Conservation (phyloP, 2,329 filamentous ascomycete genomes). For the Elsinoe australis region DNA sequence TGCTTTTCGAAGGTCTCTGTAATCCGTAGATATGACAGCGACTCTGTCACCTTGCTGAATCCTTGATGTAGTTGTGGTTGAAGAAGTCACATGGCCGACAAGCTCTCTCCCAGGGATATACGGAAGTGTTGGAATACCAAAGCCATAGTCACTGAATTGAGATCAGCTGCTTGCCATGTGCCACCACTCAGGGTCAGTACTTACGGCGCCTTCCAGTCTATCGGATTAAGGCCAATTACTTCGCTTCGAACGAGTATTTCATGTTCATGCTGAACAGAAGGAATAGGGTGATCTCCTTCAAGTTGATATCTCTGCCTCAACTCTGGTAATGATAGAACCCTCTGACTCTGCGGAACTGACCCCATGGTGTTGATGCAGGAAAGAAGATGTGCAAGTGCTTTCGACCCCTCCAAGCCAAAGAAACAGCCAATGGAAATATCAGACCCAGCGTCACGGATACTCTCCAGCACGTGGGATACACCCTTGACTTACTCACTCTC, state of each 20-base stretch:
- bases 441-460: no score
- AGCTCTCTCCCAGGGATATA: slow-evolving; percentile 64
- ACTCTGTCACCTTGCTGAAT: slow-evolving; percentile 23
- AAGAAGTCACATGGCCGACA: slow-evolving; percentile 55
- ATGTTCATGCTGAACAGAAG: slow-evolving; percentile 26
- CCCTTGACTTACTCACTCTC: neutral
- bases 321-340: slow-evolving; percentile 1
- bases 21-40: slow-evolving; percentile 65
- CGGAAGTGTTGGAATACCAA: slow-evolving; percentile 59
- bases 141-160: slow-evolving; percentile 55
- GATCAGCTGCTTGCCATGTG: neutral
- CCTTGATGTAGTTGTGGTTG: slow-evolving; percentile 28
- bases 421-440: no score
- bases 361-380: no score
- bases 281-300: neutral
- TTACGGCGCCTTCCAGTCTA: slow-evolving; percentile 68
- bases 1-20: slow-evolving; percentile 63
- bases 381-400: no score
- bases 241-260: slow-evolving; percentile 58
- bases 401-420: no score
- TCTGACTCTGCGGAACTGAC: slow-evolving; percentile 3
- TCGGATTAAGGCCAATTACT: slow-evolving; percentile 65
- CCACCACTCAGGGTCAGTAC: slow-evolving; percentile 25
- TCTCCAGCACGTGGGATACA: no score
- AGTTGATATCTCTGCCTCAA: slow-evolving; percentile 11